Evolutionary conservation across 768 basidiomycete genomes (phyloP).

Genomic region (Boletales sp.): DNA sequence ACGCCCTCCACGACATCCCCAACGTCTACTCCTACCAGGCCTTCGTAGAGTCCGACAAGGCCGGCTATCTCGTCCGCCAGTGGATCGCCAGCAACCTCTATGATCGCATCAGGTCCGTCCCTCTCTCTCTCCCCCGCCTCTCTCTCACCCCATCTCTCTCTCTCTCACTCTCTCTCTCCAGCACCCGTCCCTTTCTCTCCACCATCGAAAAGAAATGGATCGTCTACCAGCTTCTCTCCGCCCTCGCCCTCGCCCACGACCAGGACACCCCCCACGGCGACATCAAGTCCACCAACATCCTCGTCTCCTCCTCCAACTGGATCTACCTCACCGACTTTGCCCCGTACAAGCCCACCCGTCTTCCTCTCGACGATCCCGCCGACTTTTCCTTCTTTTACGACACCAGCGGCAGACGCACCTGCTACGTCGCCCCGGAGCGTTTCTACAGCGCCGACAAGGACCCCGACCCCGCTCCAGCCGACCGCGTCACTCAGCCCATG

Average conservation of each 20-base stretch:
- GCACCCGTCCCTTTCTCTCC: slow-evolving; percentile 93
- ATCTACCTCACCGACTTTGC: slow-evolving; percentile 95
- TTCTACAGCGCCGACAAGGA: slow-evolving; percentile 67
- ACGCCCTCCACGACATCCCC: slow-evolving; percentile 75
- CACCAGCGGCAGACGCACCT: slow-evolving; percentile 87
- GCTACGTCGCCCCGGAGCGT: slow-evolving; percentile 94
- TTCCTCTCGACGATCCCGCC: slow-evolving; percentile 94
- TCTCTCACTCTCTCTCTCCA: slow-evolving; percentile 26
- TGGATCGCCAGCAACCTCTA: slow-evolving; percentile 94
- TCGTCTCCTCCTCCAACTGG: slow-evolving; percentile 96
- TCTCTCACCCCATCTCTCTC: neutral
- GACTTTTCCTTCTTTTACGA: slow-evolving; percentile 99
- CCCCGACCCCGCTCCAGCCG: slow-evolving; percentile 53
- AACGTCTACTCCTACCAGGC: slow-evolving; percentile 89
- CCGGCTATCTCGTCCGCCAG: slow-evolving; percentile 91
- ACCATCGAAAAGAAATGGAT: slow-evolving; percentile 98
- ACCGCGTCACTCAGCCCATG: slow-evolving; percentile 93
- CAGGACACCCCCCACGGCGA: slow-evolving; percentile 95
- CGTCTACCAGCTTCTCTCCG: slow-evolving; percentile 86
- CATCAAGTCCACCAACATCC: slow-evolving; percentile 95
- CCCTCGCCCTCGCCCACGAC: slow-evolving; percentile 76
- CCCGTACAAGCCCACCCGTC: slow-evolving; percentile 88
- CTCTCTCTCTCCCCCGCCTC: neutral
- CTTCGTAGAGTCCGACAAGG: slow-evolving; percentile 92
- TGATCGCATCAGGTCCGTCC: slow-evolving; percentile 89